Conservation (phyloP, 225 moss, liverwort and hornwort species). For the Sphagnum tenellum region DNA sequence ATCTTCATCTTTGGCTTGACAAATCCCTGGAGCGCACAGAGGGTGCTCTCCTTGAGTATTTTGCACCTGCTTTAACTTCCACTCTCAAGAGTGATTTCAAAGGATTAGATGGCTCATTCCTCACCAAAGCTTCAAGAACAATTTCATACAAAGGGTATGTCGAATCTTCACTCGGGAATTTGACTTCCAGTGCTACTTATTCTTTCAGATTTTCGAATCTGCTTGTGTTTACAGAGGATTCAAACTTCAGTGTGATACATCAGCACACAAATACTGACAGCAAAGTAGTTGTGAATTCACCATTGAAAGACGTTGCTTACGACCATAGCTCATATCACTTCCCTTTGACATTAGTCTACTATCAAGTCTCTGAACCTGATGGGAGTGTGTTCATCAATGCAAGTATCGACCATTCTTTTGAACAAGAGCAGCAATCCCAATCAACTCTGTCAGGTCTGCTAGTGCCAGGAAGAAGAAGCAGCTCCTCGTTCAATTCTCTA, state of each 20-base stretch:
- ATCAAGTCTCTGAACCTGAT: constrained; percentile 19
- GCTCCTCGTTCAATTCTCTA: constrained; percentile 44
- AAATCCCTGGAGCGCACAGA: constrained; percentile 14
- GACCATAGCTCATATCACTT: constrained; percentile 27
- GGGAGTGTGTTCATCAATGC: constrained; percentile 18
- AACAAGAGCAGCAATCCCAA: constrained; percentile 35
- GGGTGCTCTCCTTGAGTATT: constrained; percentile 37
- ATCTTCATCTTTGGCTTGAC: constrained; percentile 81
- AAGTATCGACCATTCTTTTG: constrained; percentile 39
- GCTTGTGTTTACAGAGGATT: constrained; percentile 23
- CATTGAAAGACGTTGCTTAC: constrained; percentile 38
- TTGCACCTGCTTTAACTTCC: constrained; percentile 16
- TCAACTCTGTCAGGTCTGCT: constrained; percentile 1
- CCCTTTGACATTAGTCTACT: constrained; percentile 33
- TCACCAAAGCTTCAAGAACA: constrained; percentile 15
- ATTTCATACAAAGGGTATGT: constrained; percentile 56
- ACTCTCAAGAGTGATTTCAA: constrained; percentile 14
- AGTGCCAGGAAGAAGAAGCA: background rate
- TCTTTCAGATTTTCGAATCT: constrained; percentile 39
- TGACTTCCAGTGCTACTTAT: constrained; percentile 47
- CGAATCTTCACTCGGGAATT: constrained; percentile 55
- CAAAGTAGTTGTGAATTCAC: constrained; percentile 40
- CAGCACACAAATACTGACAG: constrained; percentile 42
- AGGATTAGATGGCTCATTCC: constrained; percentile 51
- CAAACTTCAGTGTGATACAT: constrained; percentile 11